These are phyloP conservation scores for Pseudogymnoascus sp. DNA, from an alignment of 2,329 filamentous ascomycete genomes.

Conservation along the genomic window DNA sequence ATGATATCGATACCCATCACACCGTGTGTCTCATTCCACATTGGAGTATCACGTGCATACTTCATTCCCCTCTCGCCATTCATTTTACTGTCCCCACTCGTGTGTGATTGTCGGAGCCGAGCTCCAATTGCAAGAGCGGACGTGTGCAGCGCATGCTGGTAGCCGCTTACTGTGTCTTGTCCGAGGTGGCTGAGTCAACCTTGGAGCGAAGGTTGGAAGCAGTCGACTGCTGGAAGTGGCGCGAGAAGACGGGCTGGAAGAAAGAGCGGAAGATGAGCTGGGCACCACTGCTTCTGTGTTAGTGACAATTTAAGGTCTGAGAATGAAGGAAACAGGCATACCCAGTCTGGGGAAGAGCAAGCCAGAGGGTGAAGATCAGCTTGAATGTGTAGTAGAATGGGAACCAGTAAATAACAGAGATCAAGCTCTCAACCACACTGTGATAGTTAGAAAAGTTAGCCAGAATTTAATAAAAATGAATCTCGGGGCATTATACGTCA, in stretches of 20 bases:
- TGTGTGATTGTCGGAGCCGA: conserved; percentile 3
- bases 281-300: conserved; percentile 58
- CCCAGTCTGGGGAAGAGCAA: conserved; percentile 89
- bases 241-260: conserved; percentile 80
- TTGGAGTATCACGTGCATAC: conserved; percentile 8
- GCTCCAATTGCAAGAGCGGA: conserved; percentile 5
- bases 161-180: conserved; percentile 54
- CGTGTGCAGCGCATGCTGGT: not conserved
- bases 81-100: not conserved
- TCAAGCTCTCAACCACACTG: conserved; percentile 68
- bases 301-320: conserved; percentile 12
- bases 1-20: conserved; percentile 10
- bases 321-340: conserved; percentile 41
- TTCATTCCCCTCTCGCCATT: not conserved
- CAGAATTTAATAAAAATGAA: not conserved
- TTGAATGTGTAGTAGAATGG: conserved; percentile 99
- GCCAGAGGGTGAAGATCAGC: conserved; percentile 95
- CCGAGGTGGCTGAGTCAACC: conserved; percentile 59
- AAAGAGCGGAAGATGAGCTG: conserved; percentile 96
- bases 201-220: conserved; percentile 82
- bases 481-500: conserved; percentile 46
- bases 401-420: conserved; percentile 88
- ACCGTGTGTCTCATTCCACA: not conserved
- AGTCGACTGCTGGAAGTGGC: conserved; percentile 76
- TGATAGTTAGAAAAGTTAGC: conserved; percentile 12